phyloP scores from a whole-genome alignment of 495 filamentous ascomycete genomes.

The Neurospora sp. region DNA sequence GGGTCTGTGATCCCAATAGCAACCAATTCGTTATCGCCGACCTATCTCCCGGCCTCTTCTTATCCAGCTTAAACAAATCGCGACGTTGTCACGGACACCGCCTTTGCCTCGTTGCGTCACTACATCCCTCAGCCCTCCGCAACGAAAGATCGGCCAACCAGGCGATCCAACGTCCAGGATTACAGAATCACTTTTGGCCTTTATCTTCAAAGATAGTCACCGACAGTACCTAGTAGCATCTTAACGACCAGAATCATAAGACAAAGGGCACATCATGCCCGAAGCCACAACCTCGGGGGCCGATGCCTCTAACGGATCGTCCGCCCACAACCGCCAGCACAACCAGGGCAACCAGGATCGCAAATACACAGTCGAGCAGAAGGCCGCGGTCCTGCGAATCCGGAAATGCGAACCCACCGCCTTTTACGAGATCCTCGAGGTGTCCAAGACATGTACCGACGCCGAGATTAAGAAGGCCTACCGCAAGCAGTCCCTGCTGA shows the following conservation, averaged over 20 bases:
- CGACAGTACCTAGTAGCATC: not conserved
- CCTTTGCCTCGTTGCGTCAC: not conserved
- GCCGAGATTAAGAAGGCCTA: conserved; percentile 91
- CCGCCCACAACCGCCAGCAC: conserved; percentile 68
- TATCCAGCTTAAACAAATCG: not conserved
- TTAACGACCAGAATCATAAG: not conserved
- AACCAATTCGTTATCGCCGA: not conserved
- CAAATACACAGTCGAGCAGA: conserved; percentile 82
- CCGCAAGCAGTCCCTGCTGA: conserved; percentile 74
- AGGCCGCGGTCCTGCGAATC: conserved; percentile 79
- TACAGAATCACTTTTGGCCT: not conserved
- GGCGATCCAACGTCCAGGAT: not conserved
- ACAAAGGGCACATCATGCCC: conserved; percentile 46
- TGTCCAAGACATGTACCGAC: conserved; percentile 55
- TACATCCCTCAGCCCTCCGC: not conserved
- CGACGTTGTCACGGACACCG: not conserved
- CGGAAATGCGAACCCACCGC: conserved; percentile 72
- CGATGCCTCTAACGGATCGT: conserved; percentile 48
- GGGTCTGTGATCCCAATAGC: not conserved
- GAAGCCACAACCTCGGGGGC: conserved; percentile 67
- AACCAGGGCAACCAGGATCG: conserved; percentile 90
- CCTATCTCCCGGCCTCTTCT: not conserved
- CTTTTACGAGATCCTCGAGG: conserved; percentile 80
- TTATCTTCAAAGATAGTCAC: not conserved
- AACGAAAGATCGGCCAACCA: not conserved